A percentile compares a stretch with the other conserved stretches of the same genome.
phyloP scores from a whole-genome alignment of 2,329 filamentous ascomycete genomes.

The Fusarium chaquense region DNA sequence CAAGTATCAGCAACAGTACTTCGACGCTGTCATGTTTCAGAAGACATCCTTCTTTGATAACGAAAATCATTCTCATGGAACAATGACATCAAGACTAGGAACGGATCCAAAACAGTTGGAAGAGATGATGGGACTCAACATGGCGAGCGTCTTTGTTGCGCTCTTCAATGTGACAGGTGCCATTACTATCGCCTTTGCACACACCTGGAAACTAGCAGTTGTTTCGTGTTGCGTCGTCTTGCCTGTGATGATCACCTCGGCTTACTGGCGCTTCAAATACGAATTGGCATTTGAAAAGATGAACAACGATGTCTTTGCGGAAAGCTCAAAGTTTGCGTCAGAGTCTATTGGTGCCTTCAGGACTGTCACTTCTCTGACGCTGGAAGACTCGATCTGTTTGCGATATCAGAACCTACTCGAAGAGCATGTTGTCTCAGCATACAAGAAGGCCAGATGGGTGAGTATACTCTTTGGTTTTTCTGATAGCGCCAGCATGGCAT shows the following conservation, averaged over 20 bases:
- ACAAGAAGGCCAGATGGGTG: slow-evolving; percentile 70
- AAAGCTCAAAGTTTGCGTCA: slow-evolving; percentile 79
- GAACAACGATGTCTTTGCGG: slow-evolving; percentile 75
- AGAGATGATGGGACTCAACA: slow-evolving; percentile 72
- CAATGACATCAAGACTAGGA: slow-evolving; percentile 67
- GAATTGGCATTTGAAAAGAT: slow-evolving; percentile 77
- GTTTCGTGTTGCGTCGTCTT: slow-evolving; percentile 73
- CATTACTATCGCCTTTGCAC: slow-evolving; percentile 75
- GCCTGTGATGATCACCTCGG: slow-evolving; percentile 61
- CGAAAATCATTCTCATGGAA: slow-evolving; percentile 70
- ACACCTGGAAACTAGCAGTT: slow-evolving; percentile 81
- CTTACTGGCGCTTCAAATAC: slow-evolving; percentile 66
- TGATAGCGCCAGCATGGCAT: slow-evolving; percentile 73
- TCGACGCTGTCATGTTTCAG: slow-evolving; percentile 70
- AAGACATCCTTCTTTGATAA: slow-evolving; percentile 71
- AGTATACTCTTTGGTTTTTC: slow-evolving; percentile 76
- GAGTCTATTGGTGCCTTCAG: slow-evolving; percentile 80
- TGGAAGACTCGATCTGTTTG: slow-evolving; percentile 73
- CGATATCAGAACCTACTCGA: slow-evolving; percentile 71
- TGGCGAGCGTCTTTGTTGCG: slow-evolving; percentile 72
- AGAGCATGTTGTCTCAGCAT: slow-evolving; percentile 70
- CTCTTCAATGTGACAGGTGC: slow-evolving; percentile 74
- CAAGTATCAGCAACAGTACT: slow-evolving; percentile 70
- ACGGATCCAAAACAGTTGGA: slow-evolving; percentile 70
- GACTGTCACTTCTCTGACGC: slow-evolving; percentile 76